Conservation (phyloP, 345 rosid species). For the Gynandropsis gynandra region DNA sequence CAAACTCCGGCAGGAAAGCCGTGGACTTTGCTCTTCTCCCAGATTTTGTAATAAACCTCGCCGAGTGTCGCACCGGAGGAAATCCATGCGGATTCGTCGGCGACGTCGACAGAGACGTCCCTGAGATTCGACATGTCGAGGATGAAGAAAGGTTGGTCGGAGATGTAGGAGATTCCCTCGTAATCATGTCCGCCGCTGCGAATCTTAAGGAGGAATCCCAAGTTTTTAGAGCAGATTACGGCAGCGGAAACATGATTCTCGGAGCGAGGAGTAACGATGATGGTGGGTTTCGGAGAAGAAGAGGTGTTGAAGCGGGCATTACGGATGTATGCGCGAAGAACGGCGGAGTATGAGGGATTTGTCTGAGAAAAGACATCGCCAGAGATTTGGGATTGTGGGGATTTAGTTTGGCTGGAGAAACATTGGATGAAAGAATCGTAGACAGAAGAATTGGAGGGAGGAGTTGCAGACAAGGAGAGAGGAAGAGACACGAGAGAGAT, state of each 20-base stretch:
- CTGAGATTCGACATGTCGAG: constrained; percentile 43
- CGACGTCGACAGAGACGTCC: constrained; percentile 24
- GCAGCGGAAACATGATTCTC: constrained; percentile 45
- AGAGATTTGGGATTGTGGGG: constrained; percentile 25
- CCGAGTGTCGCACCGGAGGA: constrained; percentile 44
- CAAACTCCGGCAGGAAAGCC: constrained; percentile 59
- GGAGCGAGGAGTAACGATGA: constrained; percentile 31
- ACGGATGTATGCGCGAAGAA: constrained; percentile 30
- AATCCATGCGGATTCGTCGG: constrained; percentile 37
- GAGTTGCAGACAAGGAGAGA: no score
- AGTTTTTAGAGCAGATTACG: constrained; percentile 31
- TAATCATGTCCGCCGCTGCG: constrained; percentile 53
- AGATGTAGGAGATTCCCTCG: constrained; percentile 43
- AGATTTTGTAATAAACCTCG: constrained; percentile 44
- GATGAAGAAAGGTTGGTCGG: constrained; percentile 33
- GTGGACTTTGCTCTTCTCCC: constrained; percentile 33
- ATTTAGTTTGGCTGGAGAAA: constrained; percentile 26
- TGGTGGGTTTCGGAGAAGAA: constrained; percentile 35
- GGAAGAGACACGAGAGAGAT: constrained; percentile 17
- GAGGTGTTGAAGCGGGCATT: constrained; percentile 39
- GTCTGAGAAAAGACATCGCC: constrained; percentile 30
- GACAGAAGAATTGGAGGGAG: constrained; percentile 17
- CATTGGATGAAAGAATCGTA: constrained; percentile 40
- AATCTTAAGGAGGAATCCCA: constrained; percentile 31
- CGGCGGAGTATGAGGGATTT: constrained; percentile 15